phyloP scores from a whole-genome alignment of 805 yeast genomes.

The Pichia paraexigua region DNA sequence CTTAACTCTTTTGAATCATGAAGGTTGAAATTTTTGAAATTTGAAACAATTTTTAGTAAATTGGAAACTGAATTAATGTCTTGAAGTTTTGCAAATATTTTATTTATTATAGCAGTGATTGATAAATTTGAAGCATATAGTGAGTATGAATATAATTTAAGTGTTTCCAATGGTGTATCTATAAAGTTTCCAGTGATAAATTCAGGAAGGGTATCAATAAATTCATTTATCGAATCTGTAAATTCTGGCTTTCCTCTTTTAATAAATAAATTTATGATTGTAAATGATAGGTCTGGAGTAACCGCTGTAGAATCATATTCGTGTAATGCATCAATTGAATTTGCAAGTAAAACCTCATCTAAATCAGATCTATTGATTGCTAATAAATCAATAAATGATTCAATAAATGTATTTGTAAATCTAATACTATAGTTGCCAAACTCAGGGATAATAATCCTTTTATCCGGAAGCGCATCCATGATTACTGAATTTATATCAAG shows the following conservation, averaged over 20 bases:
- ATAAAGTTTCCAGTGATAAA: slow-evolving; percentile 25
- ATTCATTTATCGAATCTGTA: slow-evolving; percentile 23
- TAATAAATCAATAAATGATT: slow-evolving; percentile 19
- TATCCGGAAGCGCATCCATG: slow-evolving; percentile 19
- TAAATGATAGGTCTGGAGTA: slow-evolving; percentile 21
- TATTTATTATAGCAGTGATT: slow-evolving; percentile 4
- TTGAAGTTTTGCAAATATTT: slow-evolving; percentile 3
- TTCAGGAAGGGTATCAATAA: slow-evolving; percentile 30
- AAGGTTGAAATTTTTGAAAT: slow-evolving; percentile 8
- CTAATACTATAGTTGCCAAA: slow-evolving; percentile 5
- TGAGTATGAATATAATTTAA: slow-evolving; percentile 24
- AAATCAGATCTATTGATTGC: slow-evolving; percentile 13
- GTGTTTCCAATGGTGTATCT: slow-evolving; percentile 26
- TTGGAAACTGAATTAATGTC: background rate
- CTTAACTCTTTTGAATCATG: slow-evolving; percentile 10
- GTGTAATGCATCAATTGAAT: slow-evolving; percentile 22
- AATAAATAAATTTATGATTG: slow-evolving; percentile 24
- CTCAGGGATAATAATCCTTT: slow-evolving; percentile 13
- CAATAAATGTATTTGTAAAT: slow-evolving; percentile 15
- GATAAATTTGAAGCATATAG: background rate
- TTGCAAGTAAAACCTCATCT: slow-evolving; percentile 16
- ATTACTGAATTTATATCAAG: slow-evolving; percentile 19
- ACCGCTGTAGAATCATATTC: slow-evolving; percentile 12
- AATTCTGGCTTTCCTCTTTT: slow-evolving; percentile 16
- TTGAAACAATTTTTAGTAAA: slow-evolving; percentile 6